phyloP scores from a whole-genome alignment of 2,329 filamentous ascomycete genomes.

The Didymella segeticola region DNA sequence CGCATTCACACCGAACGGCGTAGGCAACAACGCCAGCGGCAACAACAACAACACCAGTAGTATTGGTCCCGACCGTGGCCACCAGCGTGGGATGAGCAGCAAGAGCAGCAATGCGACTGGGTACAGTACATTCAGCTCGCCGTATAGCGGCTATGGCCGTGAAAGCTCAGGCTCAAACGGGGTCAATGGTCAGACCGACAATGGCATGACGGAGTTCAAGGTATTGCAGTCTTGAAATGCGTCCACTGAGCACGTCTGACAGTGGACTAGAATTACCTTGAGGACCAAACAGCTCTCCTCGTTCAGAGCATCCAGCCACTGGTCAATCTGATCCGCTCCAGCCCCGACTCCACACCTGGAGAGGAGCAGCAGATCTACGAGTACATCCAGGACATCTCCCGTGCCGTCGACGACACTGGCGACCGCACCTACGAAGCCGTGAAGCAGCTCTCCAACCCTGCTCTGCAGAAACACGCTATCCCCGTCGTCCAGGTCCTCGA shows the following conservation, averaged over 20 bases:
- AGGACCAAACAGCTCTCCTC: slow-evolving; percentile 80
- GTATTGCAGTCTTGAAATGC: slow-evolving; percentile 47
- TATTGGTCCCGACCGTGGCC: slow-evolving; percentile 14
- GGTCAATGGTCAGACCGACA: slow-evolving; percentile 32
- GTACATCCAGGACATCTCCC: slow-evolving; percentile 74
- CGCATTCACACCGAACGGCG: slow-evolving; percentile 29
- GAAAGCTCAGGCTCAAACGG: slow-evolving; percentile 40
- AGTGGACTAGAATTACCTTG: slow-evolving; percentile 70
- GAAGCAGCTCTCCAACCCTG: slow-evolving; percentile 56
- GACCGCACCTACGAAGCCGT: slow-evolving; percentile 65
- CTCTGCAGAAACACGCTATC: slow-evolving; percentile 58
- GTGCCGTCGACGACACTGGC: slow-evolving; percentile 74
- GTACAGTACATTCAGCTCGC: slow-evolving; percentile 46
- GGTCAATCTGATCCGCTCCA: slow-evolving; percentile 69
- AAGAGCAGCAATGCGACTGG: slow-evolving; percentile 46
- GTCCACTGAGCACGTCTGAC: slow-evolving; percentile 17
- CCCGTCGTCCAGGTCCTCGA: slow-evolving; percentile 64
- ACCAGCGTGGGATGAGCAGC: slow-evolving; percentile 35
- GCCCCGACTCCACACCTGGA: slow-evolving; percentile 33
- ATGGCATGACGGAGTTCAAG: slow-evolving; percentile 65
- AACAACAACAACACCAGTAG: slow-evolving; percentile 10
- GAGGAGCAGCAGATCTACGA: slow-evolving; percentile 62
- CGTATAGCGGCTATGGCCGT: slow-evolving; percentile 46
- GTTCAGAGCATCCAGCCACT: slow-evolving; percentile 84
- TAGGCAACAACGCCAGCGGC: slow-evolving; percentile 11